Base-by-base conservation (phyloP, 257 asterid species). In the Solanum boliviense region DNA sequence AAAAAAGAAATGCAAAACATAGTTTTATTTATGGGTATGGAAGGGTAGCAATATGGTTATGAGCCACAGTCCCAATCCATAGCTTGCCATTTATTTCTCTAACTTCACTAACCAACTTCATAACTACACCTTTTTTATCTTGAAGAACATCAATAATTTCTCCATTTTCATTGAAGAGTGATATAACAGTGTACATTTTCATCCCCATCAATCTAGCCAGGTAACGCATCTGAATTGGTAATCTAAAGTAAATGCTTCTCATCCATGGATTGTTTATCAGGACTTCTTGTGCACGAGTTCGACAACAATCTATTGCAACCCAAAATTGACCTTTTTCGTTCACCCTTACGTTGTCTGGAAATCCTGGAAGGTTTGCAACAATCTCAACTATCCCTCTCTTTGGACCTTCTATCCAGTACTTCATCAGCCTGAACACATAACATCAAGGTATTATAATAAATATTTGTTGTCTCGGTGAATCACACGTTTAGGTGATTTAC, bases 41-140 rank as follows among this genome's bases (percentile, higher is more conserved):
- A 58, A 96, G 87, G 20, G 97, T 95, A 32, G 98, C 98, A 89
- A 96, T 95, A 86, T 96, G 98, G 89, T 96, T 96, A 89, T 96
- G 98, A 88, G 95, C 98, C 91, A 96, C 99, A 35, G 98, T 96
- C 27, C 99, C 99, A 89, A 97, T 93, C 99, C 99, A 97, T 87
- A 97, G 58, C 83, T 91, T 96, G 27, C 99, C 99, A 23, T 94
- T 90, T 29, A 71, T 89, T 91, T 97, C 96, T 60, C 89, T 95
- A 27, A 96, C 99, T 89, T 97, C 99, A 91, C 99, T 97, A 36
- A 96, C 95, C 5, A 97, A 85, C 95, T 94, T 94, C 98, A 97
- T 94, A 60, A 93, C 98, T 48, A 71, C 90, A 32, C 99, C 99
- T n/a, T 92, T 83, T 89, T 87, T 93, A 82, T 97, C 99, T 86